Conservation (phyloP, 164 flowering plant species). For the Platanus orientalis region DNA sequence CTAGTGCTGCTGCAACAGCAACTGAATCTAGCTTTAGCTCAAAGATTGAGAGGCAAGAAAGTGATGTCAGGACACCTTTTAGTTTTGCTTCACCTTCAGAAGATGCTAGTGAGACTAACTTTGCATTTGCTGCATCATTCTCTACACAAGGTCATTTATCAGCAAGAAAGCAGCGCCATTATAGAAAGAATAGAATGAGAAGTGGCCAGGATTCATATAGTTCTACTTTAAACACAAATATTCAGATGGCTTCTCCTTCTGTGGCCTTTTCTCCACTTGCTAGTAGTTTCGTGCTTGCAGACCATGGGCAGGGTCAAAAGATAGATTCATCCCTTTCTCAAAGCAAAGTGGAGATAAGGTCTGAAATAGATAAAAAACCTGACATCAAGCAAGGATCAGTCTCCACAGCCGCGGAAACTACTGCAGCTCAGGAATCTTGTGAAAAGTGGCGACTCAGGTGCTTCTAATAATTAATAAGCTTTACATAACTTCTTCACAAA, state of each 20-base stretch:
- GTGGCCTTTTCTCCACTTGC: conserved; percentile 33
- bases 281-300: conserved; percentile 26
- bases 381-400: too few species aligned
- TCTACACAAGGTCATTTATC: conserved; percentile 36
- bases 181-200: conserved; percentile 46
- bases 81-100: conserved; percentile 36
- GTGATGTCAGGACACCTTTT: conserved; percentile 30
- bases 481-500: too few species aligned
- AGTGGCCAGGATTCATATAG: conserved; percentile 31
- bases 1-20: conserved; percentile 28
- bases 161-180: conserved; percentile 34
- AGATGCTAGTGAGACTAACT: conserved; percentile 32
- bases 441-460: too few species aligned
- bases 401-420: too few species aligned
- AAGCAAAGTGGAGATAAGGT: too few species aligned
- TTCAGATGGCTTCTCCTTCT: conserved; percentile 35
- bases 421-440: too few species aligned
- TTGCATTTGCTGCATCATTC: conserved; percentile 68
- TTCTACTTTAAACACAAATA: conserved; percentile 22
- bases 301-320: conserved; percentile 12
- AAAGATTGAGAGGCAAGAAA: conserved; percentile 32
- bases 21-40: conserved; percentile 32
- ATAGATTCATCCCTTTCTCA: conserved; percentile 20
- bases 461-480: too few species aligned
- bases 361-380: too few species aligned